Evolutionary conservation across 2,329 filamentous ascomycete species (phyloP).

Genomic region (Phialocephala subalpina): DNA sequence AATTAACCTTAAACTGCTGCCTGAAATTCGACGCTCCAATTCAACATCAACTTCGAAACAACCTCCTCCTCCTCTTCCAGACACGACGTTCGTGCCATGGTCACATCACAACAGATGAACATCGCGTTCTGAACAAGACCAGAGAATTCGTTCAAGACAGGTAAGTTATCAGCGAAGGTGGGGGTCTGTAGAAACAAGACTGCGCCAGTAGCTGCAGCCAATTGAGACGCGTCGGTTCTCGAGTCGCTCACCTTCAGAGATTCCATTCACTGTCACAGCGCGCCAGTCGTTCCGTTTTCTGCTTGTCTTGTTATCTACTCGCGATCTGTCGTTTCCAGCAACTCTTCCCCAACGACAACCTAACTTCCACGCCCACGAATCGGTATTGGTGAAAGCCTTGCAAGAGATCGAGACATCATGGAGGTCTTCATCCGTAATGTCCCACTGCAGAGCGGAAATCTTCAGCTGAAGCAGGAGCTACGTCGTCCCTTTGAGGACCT

Average conservation of each 20-base stretch:
- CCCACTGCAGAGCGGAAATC: conserved; percentile 49
- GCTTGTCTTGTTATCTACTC: background rate
- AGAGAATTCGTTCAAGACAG: background rate
- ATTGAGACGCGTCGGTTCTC: background rate
- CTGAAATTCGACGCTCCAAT: background rate
- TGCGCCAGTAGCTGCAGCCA: background rate
- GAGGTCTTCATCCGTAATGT: conserved; percentile 55
- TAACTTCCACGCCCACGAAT: background rate
- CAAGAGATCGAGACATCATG: conserved; percentile 44
- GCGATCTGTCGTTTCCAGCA: background rate
- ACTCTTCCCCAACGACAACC: background rate
- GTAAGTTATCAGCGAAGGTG: background rate
- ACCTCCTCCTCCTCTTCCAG: too few species aligned
- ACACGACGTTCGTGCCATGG: background rate
- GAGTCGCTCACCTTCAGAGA: background rate
- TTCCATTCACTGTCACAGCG: too few species aligned
- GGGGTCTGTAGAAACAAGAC: background rate
- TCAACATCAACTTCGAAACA: background rate
- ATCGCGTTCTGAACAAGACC: background rate
- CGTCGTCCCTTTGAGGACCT: conserved; percentile 47
- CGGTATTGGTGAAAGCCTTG: too few species aligned
- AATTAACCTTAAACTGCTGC: background rate
- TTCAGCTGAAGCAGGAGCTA: conserved; percentile 51
- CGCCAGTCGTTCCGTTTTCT: too few species aligned
- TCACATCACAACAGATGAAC: background rate